Evolutionary conservation across 1,284 basidiomycete species (phyloP), one percentile per base, ranked within the genome.

Genomic region (Trametes versicolor): DNA sequence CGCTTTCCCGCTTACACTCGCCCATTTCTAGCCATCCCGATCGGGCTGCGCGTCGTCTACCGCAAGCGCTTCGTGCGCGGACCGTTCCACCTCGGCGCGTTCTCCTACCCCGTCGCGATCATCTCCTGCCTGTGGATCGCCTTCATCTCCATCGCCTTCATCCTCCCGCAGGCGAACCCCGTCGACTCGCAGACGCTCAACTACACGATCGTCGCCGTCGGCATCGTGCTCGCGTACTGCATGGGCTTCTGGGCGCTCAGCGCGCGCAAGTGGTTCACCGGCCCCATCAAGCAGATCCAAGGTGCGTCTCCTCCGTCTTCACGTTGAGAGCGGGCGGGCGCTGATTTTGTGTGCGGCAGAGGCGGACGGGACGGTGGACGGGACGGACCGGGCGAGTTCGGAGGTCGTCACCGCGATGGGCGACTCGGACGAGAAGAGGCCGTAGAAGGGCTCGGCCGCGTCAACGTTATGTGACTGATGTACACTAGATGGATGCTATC

Each of bases 171-270:
- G 73, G 76, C 84, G 47, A 91, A 89, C 72, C 89, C 90, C 1
- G 90, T 93, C 55, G 78, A 87, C 70, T 84, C 85, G 0, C 85
- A 90, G 72, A 91, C 90, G 6, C 78, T 93, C 63, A 93, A 93
- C 75, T 93, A 93, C 72, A 78, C 91, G 0, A 82, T 88, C 45
- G 90, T 92, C 17, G 91, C 90, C 12, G 89, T 92, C 23, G 90
- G 87, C 0, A 89, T 92, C 68, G 88, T 93, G 25, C 73, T 89
- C 10, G 64, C 77, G 1, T 91, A 91, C 73, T 82, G 85, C 63
- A 71, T 89, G 15, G 84, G 84, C 2, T 88, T 88, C 70, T 93
- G 90, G 91, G 47, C 89, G 12, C 21, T 90, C 59, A 89, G 86
- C 71, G 91, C 91, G 17, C 79, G 89, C 58, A 87, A 85, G 71